Evolutionary conservation across 2,329 filamentous ascomycete species (phyloP), one percentile per base, ranked within the genome.

Genomic region (Alternaria postmessia): DNA sequence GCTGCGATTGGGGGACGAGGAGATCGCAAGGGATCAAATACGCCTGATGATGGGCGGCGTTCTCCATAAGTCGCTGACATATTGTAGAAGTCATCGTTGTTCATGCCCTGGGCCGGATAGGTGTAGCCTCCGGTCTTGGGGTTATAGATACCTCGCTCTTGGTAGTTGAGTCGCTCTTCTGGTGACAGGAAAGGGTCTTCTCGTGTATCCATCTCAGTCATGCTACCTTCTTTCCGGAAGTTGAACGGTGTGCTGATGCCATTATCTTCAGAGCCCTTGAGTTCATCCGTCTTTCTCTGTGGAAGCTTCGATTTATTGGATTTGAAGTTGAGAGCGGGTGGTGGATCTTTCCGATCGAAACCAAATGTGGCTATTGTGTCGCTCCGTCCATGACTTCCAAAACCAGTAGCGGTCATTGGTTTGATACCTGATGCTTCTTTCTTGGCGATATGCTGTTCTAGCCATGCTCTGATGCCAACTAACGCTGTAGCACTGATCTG

Each of bases 391-490:
- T 20, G 36, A 3, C n/a, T 30, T 4, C 56, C 59, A 8, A 47
- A 41, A 8, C 8, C 57, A 18, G 57, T 8, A 7, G 51, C 56
- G 3, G 20, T 49, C 11, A 30, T 46, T 14, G 41, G 46, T 26
- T 53, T 41, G 1, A 51, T 41, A 22, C 58, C 56, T 1, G 49
- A 54, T 4, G 54, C 49, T 26, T 63, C 57, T 3, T 57, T 59
- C 28, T 68, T 66, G 6, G 71, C 70, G 12, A 75, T 71, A 42
- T 69, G 64, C 22, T 66, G 64, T 54, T 75, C 73, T n/a, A 75
- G 54, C 62, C 68, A 74, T 4, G 57, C 52, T 20, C 73, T 58
- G 16, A 74, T 51, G 4, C 62, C 66, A 1, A 73, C 36, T n/a
- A 74, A 36, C 12, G 59, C 66, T 7, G 62, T 64, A 1, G 71